Evolutionary conservation across 305 asterid genomes (phyloP), one percentile per base, ranked within the genome.

Genomic region (Fraxinus xanthoxyloides): DNA sequence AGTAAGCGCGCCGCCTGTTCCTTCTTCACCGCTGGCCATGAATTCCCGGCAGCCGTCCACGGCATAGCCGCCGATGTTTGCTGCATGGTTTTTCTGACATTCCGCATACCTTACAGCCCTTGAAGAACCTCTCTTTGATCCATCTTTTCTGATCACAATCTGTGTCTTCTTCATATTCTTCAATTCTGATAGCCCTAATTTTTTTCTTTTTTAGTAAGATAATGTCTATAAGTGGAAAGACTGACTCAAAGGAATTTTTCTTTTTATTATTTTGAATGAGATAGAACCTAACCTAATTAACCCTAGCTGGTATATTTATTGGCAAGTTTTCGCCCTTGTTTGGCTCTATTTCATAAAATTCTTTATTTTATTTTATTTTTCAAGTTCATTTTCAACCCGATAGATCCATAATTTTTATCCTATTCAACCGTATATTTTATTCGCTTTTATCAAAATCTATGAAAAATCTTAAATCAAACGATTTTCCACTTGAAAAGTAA

Each of bases 41-140:
- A 95, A 95, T 81, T 95, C 98, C 78, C 98, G 89, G 90, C 98
- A 95, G 0, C 98, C 98, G 23, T 95, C 98, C 3, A 93, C 95
- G 0, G 97, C 98, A 76, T 92, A 88, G 0, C 98, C 97, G 10
- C 98, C 98, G 36, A 91, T 86, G 43, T 84, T 92, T 1, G 95
- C 98, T 81, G 98, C 98, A 83, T 95, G 98, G 80, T 95, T 95
- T 87, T 88, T 92, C 82, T 92, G 98, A 79, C 98, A 95, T 84
- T 95, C 98, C 1, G 80, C 94, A 76, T 93, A 95, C n/a, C 97
- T 65, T 32, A 92, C 91, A 4, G 86, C 83, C 40, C 87, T 82
- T 5, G 85, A 17, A 26, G 80, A 48, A 80, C 40, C 78, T 86
- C 87, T 80, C 65, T 76, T 31, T 48, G 87, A 82, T 59, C 87